A percentile compares a stretch with the other conserved stretches of the same genome.
Evolutionary conservation across 176 grass and related monocot species (phyloP).

Genomic region (Oryza australiensis): DNA sequence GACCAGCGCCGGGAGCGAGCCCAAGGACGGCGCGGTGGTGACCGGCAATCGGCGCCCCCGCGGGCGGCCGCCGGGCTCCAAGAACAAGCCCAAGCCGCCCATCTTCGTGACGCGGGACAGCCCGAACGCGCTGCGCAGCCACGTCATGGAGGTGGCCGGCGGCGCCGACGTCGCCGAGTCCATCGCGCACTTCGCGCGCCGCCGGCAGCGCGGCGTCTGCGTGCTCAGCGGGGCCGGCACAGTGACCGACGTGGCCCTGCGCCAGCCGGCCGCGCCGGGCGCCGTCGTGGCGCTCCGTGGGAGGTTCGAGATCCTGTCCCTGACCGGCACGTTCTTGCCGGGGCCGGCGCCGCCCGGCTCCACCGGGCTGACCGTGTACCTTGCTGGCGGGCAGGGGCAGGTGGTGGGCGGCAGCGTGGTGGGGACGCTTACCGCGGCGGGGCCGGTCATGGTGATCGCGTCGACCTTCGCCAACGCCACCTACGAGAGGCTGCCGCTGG

Average conservation of each 20-base stretch:
- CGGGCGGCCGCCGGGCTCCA: conserved; percentile 72
- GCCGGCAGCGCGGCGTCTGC: conserved; percentile 76
- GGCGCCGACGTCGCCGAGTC: conserved; percentile 80
- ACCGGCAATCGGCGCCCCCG: conserved; percentile 62
- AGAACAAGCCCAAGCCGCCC: conserved; percentile 88
- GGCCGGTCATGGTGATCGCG: conserved; percentile 82
- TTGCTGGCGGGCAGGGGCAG: conserved; percentile 74
- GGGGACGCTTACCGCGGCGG: conserved; percentile 73
- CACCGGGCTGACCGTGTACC: conserved; percentile 77
- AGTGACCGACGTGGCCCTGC: conserved; percentile 65
- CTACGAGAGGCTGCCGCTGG: conserved; percentile 56
- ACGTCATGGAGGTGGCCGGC: conserved; percentile 74
- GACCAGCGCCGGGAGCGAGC: conserved; percentile 34
- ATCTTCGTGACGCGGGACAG: conserved; percentile 86
- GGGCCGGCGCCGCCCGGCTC: conserved; percentile 74
- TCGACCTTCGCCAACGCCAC: conserved; percentile 84
- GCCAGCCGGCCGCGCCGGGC: conserved; percentile 63
- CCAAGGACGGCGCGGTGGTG: conserved; percentile 66
- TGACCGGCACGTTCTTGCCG: conserved; percentile 78
- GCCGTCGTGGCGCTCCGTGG: conserved; percentile 70
- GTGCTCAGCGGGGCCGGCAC: conserved; percentile 78
- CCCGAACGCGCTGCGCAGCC: conserved; percentile 81
- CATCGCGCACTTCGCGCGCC: conserved; percentile 77
- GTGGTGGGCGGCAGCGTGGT: conserved; percentile 83
- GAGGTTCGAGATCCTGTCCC: conserved; percentile 78